phyloP scores from a whole-genome alignment of 148 eudicot species.

The Rhododendron ferrugineum region DNA sequence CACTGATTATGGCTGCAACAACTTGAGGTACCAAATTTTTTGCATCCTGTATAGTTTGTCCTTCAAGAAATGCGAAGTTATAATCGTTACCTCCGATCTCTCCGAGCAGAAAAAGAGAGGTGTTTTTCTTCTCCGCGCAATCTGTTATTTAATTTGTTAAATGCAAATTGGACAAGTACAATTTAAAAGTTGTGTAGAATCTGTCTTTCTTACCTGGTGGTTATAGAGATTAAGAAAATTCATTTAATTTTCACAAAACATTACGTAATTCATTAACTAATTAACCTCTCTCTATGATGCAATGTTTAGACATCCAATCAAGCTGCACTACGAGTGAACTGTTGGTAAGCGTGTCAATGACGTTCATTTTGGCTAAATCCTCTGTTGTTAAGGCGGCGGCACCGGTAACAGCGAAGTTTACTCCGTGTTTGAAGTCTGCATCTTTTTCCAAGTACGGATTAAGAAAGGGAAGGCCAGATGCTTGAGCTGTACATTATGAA shows the following conservation, averaged over 20 bases:
- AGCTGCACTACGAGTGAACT: not conserved
- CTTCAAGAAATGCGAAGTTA: not conserved
- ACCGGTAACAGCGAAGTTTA: not conserved
- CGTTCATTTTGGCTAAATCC: not conserved
- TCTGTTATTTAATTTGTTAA: not conserved
- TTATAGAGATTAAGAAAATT: not conserved
- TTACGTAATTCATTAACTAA: too few species aligned
- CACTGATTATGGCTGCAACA: not conserved
- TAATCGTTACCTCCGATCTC: conserved; percentile 2
- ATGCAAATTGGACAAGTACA: not conserved
- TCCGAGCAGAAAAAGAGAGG: not conserved
- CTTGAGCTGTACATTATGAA: not conserved
- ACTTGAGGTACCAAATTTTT: not conserved
- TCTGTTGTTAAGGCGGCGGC: not conserved
- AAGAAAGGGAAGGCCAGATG: not conserved
- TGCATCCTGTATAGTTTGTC: not conserved
- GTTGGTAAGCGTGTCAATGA: not conserved
- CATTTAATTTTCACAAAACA: not conserved
- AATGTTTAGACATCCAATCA: not conserved
- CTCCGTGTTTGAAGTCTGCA: not conserved
- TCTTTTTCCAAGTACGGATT: not conserved
- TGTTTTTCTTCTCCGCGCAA: not conserved
- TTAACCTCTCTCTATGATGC: not conserved
- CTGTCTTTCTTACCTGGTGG: too few species aligned
- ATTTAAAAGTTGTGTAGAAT: too few species aligned